These are phyloP conservation scores for Colletotrichum sp. DNA, from an alignment of 2,329 filamentous ascomycete genomes.

Conservation along the genomic window DNA sequence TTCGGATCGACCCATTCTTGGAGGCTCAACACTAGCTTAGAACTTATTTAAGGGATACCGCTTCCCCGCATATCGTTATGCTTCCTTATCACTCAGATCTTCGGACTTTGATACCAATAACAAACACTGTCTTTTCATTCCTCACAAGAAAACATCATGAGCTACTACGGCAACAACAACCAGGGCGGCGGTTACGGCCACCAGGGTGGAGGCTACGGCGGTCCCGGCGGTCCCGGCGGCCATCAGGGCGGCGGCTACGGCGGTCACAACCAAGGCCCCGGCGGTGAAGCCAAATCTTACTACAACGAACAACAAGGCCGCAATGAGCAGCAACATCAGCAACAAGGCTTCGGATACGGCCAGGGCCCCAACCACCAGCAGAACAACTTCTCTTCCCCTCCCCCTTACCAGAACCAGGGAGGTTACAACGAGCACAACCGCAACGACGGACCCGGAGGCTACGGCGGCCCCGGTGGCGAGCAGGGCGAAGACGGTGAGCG, in stretches of 20 bases:
- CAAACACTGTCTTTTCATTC: neutral
- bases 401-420: slow-evolving; percentile 10
- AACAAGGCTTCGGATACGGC: neutral
- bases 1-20: slow-evolving; percentile 1
- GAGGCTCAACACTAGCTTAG: neutral
- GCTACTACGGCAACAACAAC: slow-evolving; percentile 11
- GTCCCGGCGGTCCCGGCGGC: neutral
- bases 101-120: neutral
- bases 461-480: slow-evolving; percentile 23
- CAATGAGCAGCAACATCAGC: neutral
- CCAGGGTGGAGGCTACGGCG: neutral
- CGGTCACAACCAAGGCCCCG: neutral
- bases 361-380: slow-evolving; percentile 14
- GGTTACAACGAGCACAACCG: neutral
- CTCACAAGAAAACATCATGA: slow-evolving; percentile 4
- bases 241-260: slow-evolving; percentile 3
- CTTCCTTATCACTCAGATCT: neutral
- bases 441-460: slow-evolving; percentile 11
- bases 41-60: slow-evolving; percentile 14
- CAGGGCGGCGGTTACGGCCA: slow-evolving; percentile 7
- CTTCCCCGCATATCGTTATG: slow-evolving; percentile 3
- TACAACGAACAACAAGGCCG: slow-evolving; percentile 4
- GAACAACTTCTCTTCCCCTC: slow-evolving; percentile 6
- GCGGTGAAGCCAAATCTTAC: slow-evolving; percentile 13
- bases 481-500: slow-evolving; percentile 40